Evolutionary conservation across 176 grass and related monocot species (phyloP).

Genomic region (Themeda triandra): DNA sequence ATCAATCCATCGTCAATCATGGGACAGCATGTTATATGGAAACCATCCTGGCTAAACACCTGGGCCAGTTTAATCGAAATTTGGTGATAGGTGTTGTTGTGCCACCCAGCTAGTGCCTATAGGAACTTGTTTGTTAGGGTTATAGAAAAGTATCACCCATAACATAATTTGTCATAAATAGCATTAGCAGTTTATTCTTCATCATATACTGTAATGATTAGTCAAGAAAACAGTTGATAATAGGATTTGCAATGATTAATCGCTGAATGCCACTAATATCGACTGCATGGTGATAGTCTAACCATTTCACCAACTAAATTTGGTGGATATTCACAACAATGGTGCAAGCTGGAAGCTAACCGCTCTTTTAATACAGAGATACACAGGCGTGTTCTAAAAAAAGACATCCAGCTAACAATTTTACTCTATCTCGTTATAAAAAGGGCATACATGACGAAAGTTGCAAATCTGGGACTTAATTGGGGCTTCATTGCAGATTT

Average conservation of each 20-base stretch:
- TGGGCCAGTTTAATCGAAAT: neutral
- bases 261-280: neutral
- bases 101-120: neutral
- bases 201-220: neutral
- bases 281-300: neutral
- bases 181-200: neutral
- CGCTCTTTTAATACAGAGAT: neutral
- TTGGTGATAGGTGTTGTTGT: neutral
- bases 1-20: neutral
- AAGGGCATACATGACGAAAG: neutral
- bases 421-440: neutral
- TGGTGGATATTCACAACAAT: neutral
- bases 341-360: neutral
- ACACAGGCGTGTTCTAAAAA: neutral
- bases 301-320: neutral
- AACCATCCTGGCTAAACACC: neutral
- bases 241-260: neutral
- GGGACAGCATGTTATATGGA: neutral
- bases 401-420: neutral
- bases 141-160: neutral
- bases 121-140: neutral
- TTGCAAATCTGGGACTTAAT: neutral
- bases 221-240: neutral
- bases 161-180: neutral
- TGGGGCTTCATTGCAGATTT: neutral